Conservation (phyloP, 164 flowering plant species). For the Macadamia integrifolia region DNA sequence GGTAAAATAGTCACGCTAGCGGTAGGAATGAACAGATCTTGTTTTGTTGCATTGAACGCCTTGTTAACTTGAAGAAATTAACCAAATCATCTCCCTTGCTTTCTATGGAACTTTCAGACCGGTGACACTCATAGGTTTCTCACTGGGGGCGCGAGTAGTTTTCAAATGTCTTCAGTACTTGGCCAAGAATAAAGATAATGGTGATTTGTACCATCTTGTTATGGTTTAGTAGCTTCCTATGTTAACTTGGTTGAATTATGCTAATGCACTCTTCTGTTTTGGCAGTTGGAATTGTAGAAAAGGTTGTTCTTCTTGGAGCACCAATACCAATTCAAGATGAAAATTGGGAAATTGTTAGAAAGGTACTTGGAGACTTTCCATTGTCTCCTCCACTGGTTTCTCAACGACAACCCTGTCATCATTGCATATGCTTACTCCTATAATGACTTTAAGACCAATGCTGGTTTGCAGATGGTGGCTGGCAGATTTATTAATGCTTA, state of each 20-base stretch:
- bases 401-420: neutral
- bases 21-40: too few species aligned
- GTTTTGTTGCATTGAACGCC: too few species aligned
- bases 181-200: constrained; percentile 57
- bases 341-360: constrained; percentile 80
- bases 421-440: neutral
- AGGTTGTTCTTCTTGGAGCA: constrained; percentile 96
- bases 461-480: constrained; percentile 67
- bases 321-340: constrained; percentile 75
- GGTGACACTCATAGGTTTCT: constrained; percentile 87
- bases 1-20: constrained; percentile 30
- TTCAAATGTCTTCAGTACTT: constrained; percentile 83
- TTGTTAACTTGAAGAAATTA: neutral
- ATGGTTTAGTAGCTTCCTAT: neutral
- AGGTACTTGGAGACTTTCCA: constrained; percentile 34
- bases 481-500: constrained; percentile 93
- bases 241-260: constrained; percentile 4
- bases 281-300: constrained; percentile 77
- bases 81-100: constrained; percentile 5
- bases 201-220: constrained; percentile 8
- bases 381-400: constrained; percentile 3
- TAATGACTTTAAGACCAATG: neutral
- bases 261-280: constrained; percentile 14
- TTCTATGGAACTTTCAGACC: constrained; percentile 57
- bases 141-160: constrained; percentile 92